A percentile compares a stretch with the other conserved stretches of the same genome.
phyloP scores from a whole-genome alignment of 257 asterid species.

The Scutellaria minor region DNA sequence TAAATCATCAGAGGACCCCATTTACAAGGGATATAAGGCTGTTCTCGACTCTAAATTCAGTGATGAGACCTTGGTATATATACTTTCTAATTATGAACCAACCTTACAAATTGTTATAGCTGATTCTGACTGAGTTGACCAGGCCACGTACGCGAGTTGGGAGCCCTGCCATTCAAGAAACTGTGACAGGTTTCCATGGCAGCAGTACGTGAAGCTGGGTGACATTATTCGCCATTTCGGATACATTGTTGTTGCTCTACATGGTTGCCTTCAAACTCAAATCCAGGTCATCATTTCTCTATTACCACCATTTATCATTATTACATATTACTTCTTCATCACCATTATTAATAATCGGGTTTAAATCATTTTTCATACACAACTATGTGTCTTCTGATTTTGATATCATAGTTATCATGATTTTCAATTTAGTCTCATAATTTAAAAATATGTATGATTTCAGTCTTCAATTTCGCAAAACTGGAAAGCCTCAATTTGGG shows the following conservation, averaged over 20 bases:
- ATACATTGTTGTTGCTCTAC: conserved; percentile 82
- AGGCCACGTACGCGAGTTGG: conserved; percentile 97
- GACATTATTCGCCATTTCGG: conserved; percentile 91
- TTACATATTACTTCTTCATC: background rate
- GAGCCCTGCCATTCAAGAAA: conserved; percentile 90
- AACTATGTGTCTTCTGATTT: too few relatives aligned
- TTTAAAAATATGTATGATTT: background rate
- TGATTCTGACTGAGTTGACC: background rate
- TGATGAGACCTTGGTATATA: conserved; percentile 57
- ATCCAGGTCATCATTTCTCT: conserved; percentile 58
- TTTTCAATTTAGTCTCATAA: too few relatives aligned
- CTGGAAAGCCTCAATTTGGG: too few relatives aligned
- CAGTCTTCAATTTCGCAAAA: too few relatives aligned
- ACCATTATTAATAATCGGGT: background rate
- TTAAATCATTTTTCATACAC: too few relatives aligned
- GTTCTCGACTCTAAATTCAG: conserved; percentile 67
- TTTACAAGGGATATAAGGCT: conserved; percentile 64
- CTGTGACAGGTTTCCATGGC: conserved; percentile 79
- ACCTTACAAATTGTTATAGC: too few relatives aligned
- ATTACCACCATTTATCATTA: background rate
- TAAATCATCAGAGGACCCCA: conserved; percentile 49
- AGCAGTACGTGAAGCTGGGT: conserved; percentile 81
- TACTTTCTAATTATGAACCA: background rate
- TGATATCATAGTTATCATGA: too few relatives aligned
- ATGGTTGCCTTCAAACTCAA: conserved; percentile 89